Evolutionary conservation across 495 filamentous ascomycete species (phyloP), one percentile per base, ranked within the genome.

Genomic region (Aspergillus indologenus): DNA sequence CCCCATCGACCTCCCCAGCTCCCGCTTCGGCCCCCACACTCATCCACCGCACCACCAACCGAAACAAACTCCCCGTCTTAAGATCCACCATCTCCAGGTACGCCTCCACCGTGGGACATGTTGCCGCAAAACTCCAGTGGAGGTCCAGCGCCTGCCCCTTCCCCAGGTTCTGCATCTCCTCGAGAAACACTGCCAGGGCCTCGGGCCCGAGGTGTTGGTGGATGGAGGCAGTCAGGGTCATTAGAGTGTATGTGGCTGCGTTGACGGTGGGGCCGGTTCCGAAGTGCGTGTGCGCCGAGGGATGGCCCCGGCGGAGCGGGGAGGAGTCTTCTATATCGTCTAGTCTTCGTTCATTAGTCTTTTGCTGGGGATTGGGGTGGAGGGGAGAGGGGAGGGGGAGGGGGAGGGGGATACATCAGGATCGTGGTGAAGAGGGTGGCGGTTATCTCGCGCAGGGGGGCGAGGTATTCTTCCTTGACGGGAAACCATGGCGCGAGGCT

Each of bases 201-300:
- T 3, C 9, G 4, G 3, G 4, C 26, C 26, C 26, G 26, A 29
- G 26, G 9, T 21, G 19, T 17, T 21, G 11, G 53, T 17, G 22
- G 23, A 23, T 24, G 22, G 5, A 18, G 8, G 20, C 3, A 3
- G 17, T n/a, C n/a, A n/a, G 23, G 1, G 17, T 24, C 17, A 8
- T 12, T 5, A 29, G 29, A 9, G 15, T 18, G 65, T 93, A 93
- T 70, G 92, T 95, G 47, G 89, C 89, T 31, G 82, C 85, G 73
- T 95, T 96, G 67, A 96, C 90, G 42, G 90, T 92, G 71, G 94
- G 90, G 5, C 91, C 84, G 3, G 86, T 83, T 45, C 91, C 91
- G 64, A 90, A 96, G 58, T 94, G 92, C 63, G 74, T 79, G 72
- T 96, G 89, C 6, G 91, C 87, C 19, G 92, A 91, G 6, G 91